Percentiles rank a stretch among this genome's conserved stretches.
These are phyloP conservation scores for Halophytophthora polymorphica DNA, from an alignment of 352 stramenopile species.

Conservation along the genomic window DNA sequence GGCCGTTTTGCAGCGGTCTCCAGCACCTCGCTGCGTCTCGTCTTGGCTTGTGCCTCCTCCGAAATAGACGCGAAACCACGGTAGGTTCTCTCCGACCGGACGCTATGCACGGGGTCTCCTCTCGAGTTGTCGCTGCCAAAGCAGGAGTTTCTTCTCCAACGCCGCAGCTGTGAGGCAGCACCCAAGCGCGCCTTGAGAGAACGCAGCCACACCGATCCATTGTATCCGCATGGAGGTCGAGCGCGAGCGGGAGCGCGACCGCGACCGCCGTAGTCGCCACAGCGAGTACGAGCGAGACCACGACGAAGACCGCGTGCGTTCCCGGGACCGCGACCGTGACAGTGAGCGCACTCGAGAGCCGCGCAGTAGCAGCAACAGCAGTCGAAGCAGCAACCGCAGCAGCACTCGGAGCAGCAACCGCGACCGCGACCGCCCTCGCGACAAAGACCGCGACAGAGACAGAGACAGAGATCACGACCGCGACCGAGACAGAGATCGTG, in stretches of 20 bases:
- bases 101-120: background rate
- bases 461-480: conserved; percentile 15
- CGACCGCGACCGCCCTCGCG: conserved; percentile 12
- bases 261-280: conserved; percentile 21
- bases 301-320: conserved; percentile 12
- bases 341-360: conserved; percentile 32
- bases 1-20: conserved; percentile 5
- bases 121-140: conserved; percentile 4
- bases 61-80: conserved; percentile 36
- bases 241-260: conserved; percentile 25
- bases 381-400: conserved; percentile 19
- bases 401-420: conserved; percentile 22
- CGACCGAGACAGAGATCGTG: conserved; percentile 25
- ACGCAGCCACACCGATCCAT: background rate
- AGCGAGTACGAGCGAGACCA: conserved; percentile 16
- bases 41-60: conserved; percentile 2
- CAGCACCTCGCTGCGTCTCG: background rate
- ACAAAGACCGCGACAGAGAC: conserved; percentile 16
- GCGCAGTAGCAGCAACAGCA: conserved; percentile 25
- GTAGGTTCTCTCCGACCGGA: conserved; percentile 10
- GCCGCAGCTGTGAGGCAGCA: conserved; percentile 4
- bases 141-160: conserved; percentile 22
- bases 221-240: conserved; percentile 30
- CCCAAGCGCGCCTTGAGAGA: conserved; percentile 5
- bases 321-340: conserved; percentile 17